Conservation (phyloP, 331 rosid species). For the Stylosanthes scabra region DNA sequence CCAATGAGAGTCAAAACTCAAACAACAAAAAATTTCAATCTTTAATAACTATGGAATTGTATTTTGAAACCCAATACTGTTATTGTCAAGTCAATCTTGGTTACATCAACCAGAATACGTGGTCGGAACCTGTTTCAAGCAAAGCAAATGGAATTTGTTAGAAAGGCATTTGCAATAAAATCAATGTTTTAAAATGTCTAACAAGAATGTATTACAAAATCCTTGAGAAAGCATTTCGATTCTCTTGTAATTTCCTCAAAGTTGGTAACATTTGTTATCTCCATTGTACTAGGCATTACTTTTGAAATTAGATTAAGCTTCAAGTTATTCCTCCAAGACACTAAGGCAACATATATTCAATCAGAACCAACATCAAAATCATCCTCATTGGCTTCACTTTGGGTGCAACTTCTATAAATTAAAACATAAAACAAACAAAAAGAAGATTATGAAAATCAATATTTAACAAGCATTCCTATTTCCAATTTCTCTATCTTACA, state of each 20-base stretch:
- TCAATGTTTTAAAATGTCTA: not conserved
- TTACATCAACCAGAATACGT: slow-evolving; percentile 86
- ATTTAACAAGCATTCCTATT: no score
- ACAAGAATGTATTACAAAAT: slow-evolving; percentile 65
- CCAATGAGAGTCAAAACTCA: no score
- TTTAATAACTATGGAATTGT: not conserved
- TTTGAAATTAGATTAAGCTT: not conserved
- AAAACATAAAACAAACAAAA: no score
- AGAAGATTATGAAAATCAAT: no score
- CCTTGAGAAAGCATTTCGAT: slow-evolving; percentile 81
- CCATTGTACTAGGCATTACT: slow-evolving; percentile 52
- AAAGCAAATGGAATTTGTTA: slow-evolving; percentile 15
- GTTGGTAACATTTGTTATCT: slow-evolving; percentile 82
- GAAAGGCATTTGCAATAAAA: slow-evolving; percentile 20
- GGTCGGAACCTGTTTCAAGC: slow-evolving; percentile 76
- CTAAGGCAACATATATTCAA: no score
- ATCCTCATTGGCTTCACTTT: no score
- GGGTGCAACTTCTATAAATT: no score
- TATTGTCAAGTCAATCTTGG: slow-evolving; percentile 78
- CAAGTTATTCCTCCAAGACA: no score
- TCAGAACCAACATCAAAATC: no score
- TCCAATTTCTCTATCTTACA: no score
- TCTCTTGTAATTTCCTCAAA: slow-evolving; percentile 84
- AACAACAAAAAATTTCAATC: no score
- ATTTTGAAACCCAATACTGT: slow-evolving; percentile 87